A percentile compares a stretch with the other conserved stretches of the same genome.
phyloP scores from a whole-genome alignment of 2,329 filamentous ascomycete species.

The Zelopaecilomyces penicillatus region DNA sequence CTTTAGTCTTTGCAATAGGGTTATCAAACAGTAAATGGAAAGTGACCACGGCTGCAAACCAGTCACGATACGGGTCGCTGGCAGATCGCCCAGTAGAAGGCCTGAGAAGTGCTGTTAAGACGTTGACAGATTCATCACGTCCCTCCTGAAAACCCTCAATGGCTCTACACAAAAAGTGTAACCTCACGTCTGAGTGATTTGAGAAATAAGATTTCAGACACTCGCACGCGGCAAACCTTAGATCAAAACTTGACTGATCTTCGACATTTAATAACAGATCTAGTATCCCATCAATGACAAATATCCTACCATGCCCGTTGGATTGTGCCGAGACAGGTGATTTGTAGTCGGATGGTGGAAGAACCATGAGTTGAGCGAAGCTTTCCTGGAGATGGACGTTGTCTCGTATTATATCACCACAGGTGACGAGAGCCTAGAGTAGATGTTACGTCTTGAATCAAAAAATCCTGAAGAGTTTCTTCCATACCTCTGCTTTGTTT shows the following conservation, averaged over 20 bases:
- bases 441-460: conserved; percentile 7
- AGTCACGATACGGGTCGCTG: conserved; percentile 75
- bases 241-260: conserved; percentile 61
- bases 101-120: conserved; percentile 71
- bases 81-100: conserved; percentile 52
- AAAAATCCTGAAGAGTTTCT: conserved; percentile 2
- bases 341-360: conserved; percentile 40
- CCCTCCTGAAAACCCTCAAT: conserved; percentile 78
- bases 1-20: conserved; percentile 64
- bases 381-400: conserved; percentile 75
- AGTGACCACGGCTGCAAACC: conserved; percentile 82
- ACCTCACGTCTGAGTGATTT: conserved; percentile 69
- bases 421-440: conserved; percentile 65
- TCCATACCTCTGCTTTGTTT: conserved; percentile 69
- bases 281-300: conserved; percentile 88
- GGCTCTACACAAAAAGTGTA: conserved; percentile 79
- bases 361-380: conserved; percentile 81
- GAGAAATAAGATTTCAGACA: conserved; percentile 91
- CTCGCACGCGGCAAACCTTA: conserved; percentile 76
- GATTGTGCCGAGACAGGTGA: conserved; percentile 29
- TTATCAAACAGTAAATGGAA: conserved; percentile 82
- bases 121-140: conserved; percentile 77
- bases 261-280: conserved; percentile 69
- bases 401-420: conserved; percentile 78
- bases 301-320: conserved; percentile 56